Base-by-base conservation (phyloP, 2,329 filamentous ascomycete species). In the Xylaria hypoxylon region DNA sequence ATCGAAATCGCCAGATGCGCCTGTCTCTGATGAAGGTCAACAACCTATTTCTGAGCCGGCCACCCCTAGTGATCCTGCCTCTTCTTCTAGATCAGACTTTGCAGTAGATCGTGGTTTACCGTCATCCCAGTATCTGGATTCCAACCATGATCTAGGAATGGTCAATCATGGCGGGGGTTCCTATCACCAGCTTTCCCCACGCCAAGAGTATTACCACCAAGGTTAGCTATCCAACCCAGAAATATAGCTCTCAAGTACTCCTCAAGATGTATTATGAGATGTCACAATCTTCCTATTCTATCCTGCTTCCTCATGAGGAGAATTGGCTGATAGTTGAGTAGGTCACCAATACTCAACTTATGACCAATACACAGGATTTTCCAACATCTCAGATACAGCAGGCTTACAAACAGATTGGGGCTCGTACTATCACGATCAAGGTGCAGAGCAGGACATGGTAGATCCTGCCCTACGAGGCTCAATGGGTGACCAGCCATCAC, bases 51-150 rank as follows among this genome's bases (percentile, higher is more conserved):
- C 72, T 38, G 75, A 77, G 57, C 72, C 73, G 42, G 72, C 78
- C 53, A 74, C 74, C 31, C 68, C 75, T 28, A 73, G 72, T 57
- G 67, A 75, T 24, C 69, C 74, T 17, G 74, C 74, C 15, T 71
- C 78, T 17, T 74, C 74, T 17, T 76, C 78, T 15, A 73, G 79
- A 10, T 76, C 78, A 8, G 75, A 78, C 24, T 74, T 79, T 70
- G 74, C 69, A 59, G 68, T 74, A 56, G 71, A 76, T 52, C 73
- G 73, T 26, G 70, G 74, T 71, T 47, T 72, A 19, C 72, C 76
- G 61, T 70, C 69, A 50, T 68, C 70, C 31, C 70, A 68, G 33
- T 75, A 71, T 68, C 64, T 73, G 19, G 67, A 63, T 51, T 53
- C 71, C 35, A 56, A 68, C 47, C 70, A 71, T 52, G 73, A 70